These are phyloP conservation scores for Stereocaulon alpinum DNA, from an alignment of 495 filamentous ascomycete genomes.

Conservation along the genomic window DNA sequence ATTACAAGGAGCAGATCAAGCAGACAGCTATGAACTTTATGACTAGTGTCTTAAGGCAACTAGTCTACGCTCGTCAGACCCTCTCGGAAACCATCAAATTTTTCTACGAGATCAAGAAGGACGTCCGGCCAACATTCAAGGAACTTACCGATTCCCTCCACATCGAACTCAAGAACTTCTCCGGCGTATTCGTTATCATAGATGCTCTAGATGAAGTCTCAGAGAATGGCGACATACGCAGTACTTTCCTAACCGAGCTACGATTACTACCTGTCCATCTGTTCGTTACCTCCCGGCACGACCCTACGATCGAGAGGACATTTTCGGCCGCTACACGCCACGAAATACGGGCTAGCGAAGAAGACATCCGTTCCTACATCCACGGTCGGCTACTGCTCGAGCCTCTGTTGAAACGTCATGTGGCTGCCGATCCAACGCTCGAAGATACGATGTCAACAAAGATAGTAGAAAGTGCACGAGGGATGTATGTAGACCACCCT, in stretches of 20 bases:
- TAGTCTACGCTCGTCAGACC: constrained; percentile 4
- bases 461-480: not conserved
- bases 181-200: constrained; percentile 12
- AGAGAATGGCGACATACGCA: constrained; percentile 7
- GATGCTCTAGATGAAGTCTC: constrained; percentile 20
- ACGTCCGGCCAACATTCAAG: not conserved
- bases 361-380: not conserved
- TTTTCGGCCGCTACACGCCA: not conserved
- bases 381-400: not conserved
- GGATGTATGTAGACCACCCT: not conserved
- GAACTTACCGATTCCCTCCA: constrained; percentile 7
- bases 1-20: constrained; percentile 13
- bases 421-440: not conserved
- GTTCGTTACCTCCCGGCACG: constrained; percentile 17
- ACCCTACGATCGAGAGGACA: constrained; percentile 1
- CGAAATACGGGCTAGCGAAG: not conserved
- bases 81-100: not conserved
- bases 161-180: not conserved
- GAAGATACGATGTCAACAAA: not conserved
- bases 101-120: not conserved
- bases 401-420: not conserved
- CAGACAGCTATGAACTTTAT: constrained; percentile 13
- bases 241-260: not conserved
- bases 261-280: constrained; percentile 3
- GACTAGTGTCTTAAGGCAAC: constrained; percentile 15